Percentiles rank a stretch among this genome's conserved stretches.
phyloP scores from a whole-genome alignment of 1,139 yeast species.

The Wickerhamomyces sp. region DNA sequence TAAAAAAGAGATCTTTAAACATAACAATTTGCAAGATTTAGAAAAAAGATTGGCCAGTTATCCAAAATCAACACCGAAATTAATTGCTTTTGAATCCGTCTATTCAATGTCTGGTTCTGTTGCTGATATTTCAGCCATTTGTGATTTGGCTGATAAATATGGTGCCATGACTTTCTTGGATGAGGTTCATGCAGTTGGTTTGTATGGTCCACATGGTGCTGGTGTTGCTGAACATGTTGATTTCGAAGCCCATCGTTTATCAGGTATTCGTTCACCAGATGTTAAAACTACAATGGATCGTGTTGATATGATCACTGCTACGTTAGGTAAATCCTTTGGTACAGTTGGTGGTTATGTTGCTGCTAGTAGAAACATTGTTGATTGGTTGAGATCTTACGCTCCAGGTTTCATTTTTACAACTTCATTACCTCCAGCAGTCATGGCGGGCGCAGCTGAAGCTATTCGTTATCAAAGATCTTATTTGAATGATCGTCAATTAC shows the following conservation, averaged over 20 bases:
- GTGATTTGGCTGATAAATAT: constrained; percentile 94
- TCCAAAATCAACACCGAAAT: constrained; percentile 82
- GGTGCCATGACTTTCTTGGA: constrained; percentile 96
- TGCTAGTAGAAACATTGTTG: constrained; percentile 76
- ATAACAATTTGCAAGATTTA: constrained; percentile 79
- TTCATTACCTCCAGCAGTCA: constrained; percentile 91
- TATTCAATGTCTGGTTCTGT: constrained; percentile 98
- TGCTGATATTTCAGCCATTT: constrained; percentile 86
- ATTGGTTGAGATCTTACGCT: constrained; percentile 94
- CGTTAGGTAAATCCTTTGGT: constrained; percentile 95
- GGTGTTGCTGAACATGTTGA: constrained; percentile 98
- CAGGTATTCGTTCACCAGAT: constrained; percentile 56
- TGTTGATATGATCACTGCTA: constrained; percentile 94
- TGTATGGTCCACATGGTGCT: constrained; percentile 99
- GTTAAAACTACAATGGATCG: constrained; percentile 72
- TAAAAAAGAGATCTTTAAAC: constrained; percentile 84
- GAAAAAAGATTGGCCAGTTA: constrained; percentile 73
- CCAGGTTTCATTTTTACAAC: constrained; percentile 98
- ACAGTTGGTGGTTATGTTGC: constrained; percentile 97
- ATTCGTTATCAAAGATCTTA: constrained; percentile 80
- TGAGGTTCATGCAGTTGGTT: constrained; percentile 98
- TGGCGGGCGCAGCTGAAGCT: constrained; percentile 93
- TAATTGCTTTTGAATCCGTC: constrained; percentile 95
- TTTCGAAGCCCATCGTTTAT: constrained; percentile 70
- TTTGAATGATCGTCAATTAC: constrained; percentile 71